These are phyloP conservation scores for Bruguiera hainesii DNA, from an alignment of 441 rosid genomes.

Conservation along the genomic window DNA sequence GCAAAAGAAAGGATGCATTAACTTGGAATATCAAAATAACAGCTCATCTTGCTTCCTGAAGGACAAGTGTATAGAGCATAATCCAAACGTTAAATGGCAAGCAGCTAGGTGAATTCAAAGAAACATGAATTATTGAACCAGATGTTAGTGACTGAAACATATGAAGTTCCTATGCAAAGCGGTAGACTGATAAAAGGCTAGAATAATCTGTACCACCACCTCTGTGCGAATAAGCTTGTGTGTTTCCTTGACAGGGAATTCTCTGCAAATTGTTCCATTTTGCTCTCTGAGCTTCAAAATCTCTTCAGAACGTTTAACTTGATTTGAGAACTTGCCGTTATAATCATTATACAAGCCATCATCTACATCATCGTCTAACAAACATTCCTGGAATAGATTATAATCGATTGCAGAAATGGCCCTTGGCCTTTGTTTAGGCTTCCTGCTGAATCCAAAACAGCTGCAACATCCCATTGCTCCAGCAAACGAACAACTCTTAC, in stretches of 20 bases:
- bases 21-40: neutral
- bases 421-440: conserved; percentile 38
- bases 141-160: no score
- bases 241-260: conserved; percentile 85
- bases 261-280: conserved; percentile 80
- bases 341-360: conserved; percentile 54
- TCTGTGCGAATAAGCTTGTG: conserved; percentile 69
- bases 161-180: neutral
- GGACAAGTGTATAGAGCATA: neutral
- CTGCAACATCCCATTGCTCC: conserved; percentile 83
- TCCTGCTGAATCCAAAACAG: conserved; percentile 72
- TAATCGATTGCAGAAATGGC: conserved; percentile 31
- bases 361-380: conserved; percentile 58
- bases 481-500: conserved; percentile 46
- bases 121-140: no score
- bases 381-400: conserved; percentile 45
- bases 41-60: neutral
- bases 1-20: no score
- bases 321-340: conserved; percentile 46
- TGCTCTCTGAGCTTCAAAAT: conserved; percentile 63
- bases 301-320: conserved; percentile 60
- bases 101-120: neutral
- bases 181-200: neutral
- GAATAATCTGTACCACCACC: conserved; percentile 31
- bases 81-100: neutral